A percentile compares a stretch with the other conserved stretches of the same genome.
Conservation (phyloP, 78 protist species). For the Dictyostelium brefeldianum region DNA sequence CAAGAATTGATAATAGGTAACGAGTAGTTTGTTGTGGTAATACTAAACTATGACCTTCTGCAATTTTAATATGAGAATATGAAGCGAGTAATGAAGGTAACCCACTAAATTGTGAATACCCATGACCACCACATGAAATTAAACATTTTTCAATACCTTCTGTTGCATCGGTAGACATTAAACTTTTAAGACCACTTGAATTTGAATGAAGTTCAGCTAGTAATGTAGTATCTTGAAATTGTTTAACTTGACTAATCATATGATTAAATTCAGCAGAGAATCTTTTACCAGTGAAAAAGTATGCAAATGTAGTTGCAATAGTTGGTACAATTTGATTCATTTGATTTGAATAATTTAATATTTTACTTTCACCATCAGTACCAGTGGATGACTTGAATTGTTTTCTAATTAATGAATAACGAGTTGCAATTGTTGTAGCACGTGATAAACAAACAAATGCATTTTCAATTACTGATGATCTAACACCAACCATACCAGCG, state of each 20-base stretch:
- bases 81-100: slow-evolving; percentile 23
- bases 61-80: slow-evolving; percentile 25
- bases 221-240: background rate
- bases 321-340: slow-evolving; percentile 52
- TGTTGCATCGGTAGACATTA: slow-evolving; percentile 46
- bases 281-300: slow-evolving; percentile 27
- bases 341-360: slow-evolving; percentile 62
- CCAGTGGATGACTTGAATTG: slow-evolving; percentile 44
- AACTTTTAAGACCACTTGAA: slow-evolving; percentile 89
- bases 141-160: slow-evolving; percentile 84
- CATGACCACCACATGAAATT: slow-evolving; percentile 92
- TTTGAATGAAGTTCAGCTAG: slow-evolving; percentile 89
- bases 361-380: slow-evolving; percentile 23
- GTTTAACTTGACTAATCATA: slow-evolving; percentile 15
- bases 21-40: slow-evolving; percentile 84
- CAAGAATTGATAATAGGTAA: slow-evolving; percentile 50
- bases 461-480: slow-evolving; percentile 60
- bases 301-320: slow-evolving; percentile 57
- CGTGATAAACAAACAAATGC: slow-evolving; percentile 31
- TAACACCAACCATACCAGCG: slow-evolving; percentile 77
- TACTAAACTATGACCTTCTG: slow-evolving; percentile 84
- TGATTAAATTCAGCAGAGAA: background rate
- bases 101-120: slow-evolving; percentile 80
- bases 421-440: slow-evolving; percentile 82
- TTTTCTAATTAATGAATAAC: slow-evolving; percentile 82